Evolutionary conservation across 1,284 basidiomycete species (phyloP), one percentile per base, ranked within the genome.

Genomic region (Farysia itapuensis): DNA sequence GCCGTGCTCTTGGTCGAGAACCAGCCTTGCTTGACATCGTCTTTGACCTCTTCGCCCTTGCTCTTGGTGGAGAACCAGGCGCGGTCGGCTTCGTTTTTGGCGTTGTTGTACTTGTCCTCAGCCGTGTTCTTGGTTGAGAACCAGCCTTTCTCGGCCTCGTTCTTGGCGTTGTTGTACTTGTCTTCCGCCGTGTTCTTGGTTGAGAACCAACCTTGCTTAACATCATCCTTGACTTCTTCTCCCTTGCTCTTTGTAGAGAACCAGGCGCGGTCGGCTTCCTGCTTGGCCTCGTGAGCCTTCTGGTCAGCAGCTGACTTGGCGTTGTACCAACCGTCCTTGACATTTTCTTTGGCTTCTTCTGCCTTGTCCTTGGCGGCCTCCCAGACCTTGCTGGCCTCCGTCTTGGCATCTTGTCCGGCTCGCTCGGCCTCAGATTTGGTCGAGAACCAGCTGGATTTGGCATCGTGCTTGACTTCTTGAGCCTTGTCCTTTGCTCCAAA

Each of bases 1-100:
- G 50, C 50, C 12, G 35, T 34, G 11, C 35, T 41, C 37, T 52
- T 57, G 47, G 38, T 21, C 5, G 51, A 51, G 41, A 56, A 49
- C 43, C 46, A 51, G 24, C 29, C 22, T 18, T 32, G 34, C 41
- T 49, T 52, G 23, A 46, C 59, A 9, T 57, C 19, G 13, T 50
- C 54, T 11, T 37, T 40, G 14, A 43, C 50, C 14, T 53, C 54
- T n/a, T 43, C 35, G 2, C 44, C 49, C 36, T 52, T 53, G 7
- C 46, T 37, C 20, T 48, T 52, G 36, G 21, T 22, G 4, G 47
- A 47, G 47, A 50, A 51, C 48, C 53, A 50, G 9, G 9, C 35
- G 15, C 30, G n/a, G 16, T 45, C 22, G 15, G 36, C 35, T 5
- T 28, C 19, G 9, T 20, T 21, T 22, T 45, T 24, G 16, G 36